Percentiles rank a stretch among this genome's conserved stretches.
These are phyloP conservation scores for Debaryomyces tyrocola DNA, from an alignment of 805 yeast genomes.

Conservation along the genomic window DNA sequence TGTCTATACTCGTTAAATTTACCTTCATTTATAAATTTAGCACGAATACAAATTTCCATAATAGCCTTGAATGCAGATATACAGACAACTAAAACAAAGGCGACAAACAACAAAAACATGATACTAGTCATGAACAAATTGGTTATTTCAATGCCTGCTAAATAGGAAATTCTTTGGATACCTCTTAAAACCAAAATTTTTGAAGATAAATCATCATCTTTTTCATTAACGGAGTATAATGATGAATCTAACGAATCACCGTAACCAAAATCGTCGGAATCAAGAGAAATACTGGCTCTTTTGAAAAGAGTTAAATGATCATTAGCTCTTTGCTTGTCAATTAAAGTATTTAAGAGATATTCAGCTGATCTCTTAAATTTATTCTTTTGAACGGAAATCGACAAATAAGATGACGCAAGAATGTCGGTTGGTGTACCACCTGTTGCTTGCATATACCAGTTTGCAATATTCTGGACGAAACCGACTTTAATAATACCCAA, in stretches of 20 bases:
- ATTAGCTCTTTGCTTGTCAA: constrained; percentile 7
- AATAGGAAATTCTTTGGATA: constrained; percentile 84
- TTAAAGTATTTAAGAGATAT: constrained; percentile 13
- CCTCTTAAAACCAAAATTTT: constrained; percentile 86
- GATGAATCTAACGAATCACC: constrained; percentile 41
- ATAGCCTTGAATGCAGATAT: constrained; percentile 66
- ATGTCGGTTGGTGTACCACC: constrained; percentile 86
- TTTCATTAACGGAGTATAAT: constrained; percentile 73
- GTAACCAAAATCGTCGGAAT: constrained; percentile 47
- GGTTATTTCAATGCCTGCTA: constrained; percentile 84
- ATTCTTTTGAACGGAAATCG: constrained; percentile 79
- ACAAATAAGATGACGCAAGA: constrained; percentile 61
- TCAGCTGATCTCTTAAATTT: constrained; percentile 26
- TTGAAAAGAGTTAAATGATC: constrained; percentile 16
- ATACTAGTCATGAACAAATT: constrained; percentile 84
- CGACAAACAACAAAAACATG: constrained; percentile 77
- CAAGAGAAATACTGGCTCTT: constrained; percentile 35
- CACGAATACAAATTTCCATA: constrained; percentile 60
- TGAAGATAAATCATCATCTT: constrained; percentile 53
- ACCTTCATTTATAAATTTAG: constrained; percentile 58
- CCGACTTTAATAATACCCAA: constrained; percentile 79
- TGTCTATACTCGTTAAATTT: constrained; percentile 75
- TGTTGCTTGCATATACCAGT: constrained; percentile 95
- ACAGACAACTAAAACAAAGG: constrained; percentile 56
- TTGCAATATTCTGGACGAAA: constrained; percentile 80